Conservation (phyloP, 2,329 filamentous ascomycete genomes). For the Aspergillus niger region DNA sequence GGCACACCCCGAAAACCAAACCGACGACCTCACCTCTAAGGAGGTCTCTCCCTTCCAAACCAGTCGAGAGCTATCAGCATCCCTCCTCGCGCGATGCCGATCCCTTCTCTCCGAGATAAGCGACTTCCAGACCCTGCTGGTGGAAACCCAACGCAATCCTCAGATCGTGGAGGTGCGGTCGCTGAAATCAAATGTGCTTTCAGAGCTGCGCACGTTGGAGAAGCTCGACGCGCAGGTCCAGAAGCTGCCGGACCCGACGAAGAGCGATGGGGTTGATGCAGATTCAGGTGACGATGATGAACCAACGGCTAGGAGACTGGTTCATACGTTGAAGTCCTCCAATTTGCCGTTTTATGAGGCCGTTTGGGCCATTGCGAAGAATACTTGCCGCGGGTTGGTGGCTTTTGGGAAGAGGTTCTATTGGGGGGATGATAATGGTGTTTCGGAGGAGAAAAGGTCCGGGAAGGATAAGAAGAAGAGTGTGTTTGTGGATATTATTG, state of each 20-base stretch:
- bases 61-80: constrained; percentile 28
- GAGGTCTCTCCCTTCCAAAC: constrained; percentile 7
- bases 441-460: constrained; percentile 28
- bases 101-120: constrained; percentile 50
- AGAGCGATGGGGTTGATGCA: constrained; percentile 3
- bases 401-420: constrained; percentile 61
- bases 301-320: constrained; percentile 34
- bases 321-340: constrained; percentile 64
- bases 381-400: constrained; percentile 54
- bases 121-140: constrained; percentile 46
- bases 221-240: constrained; percentile 40
- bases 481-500: constrained; percentile 65
- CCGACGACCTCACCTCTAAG: neutral
- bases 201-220: constrained; percentile 53
- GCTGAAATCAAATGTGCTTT: constrained; percentile 50
- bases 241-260: constrained; percentile 15
- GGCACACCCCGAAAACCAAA: neutral
- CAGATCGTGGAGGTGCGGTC: constrained; percentile 53
- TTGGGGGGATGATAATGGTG: constrained; percentile 36
- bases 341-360: constrained; percentile 67
- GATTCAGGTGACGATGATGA: constrained; percentile 25
- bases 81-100: constrained; percentile 42
- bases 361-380: constrained; percentile 65
- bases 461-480: constrained; percentile 50
- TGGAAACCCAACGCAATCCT: constrained; percentile 45